These are phyloP conservation scores for Populus hybrid DNA, from an alignment of 441 rosid genomes.

Conservation along the genomic window DNA sequence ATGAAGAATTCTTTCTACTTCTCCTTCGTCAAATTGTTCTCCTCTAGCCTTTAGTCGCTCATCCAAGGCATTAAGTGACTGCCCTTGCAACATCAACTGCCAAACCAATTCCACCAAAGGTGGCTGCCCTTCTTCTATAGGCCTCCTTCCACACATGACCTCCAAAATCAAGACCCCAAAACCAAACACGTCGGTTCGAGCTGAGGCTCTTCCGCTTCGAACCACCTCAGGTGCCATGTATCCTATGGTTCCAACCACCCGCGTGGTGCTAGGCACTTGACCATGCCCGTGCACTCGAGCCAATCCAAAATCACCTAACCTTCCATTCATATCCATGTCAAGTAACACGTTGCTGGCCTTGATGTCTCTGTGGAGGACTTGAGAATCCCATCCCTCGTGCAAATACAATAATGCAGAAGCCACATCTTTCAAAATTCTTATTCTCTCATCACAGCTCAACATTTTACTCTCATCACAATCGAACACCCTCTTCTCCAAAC, in stretches of 20 bases:
- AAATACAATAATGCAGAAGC: slow-evolving; percentile 61
- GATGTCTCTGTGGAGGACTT: slow-evolving; percentile 67
- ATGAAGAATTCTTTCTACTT: slow-evolving; percentile 51
- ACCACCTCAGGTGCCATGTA: slow-evolving; percentile 74
- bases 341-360: slow-evolving; percentile 27
- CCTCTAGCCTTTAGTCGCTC: slow-evolving; percentile 29
- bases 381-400: slow-evolving; percentile 78
- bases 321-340: slow-evolving; percentile 66
- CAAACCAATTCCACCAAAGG: slow-evolving; percentile 52
- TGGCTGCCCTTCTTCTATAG: slow-evolving; percentile 48
- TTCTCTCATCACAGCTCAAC: slow-evolving; percentile 47
- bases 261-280: slow-evolving; percentile 51
- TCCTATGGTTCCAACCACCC: slow-evolving; percentile 72
- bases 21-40: slow-evolving; percentile 36
- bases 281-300: slow-evolving; percentile 65
- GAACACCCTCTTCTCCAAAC: slow-evolving; percentile 54
- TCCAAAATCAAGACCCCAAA: slow-evolving; percentile 64
- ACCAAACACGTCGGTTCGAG: slow-evolving; percentile 61
- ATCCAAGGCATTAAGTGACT: slow-evolving; percentile 36
- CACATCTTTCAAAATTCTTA: slow-evolving; percentile 54
- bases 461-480: slow-evolving; percentile 33
- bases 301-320: slow-evolving; percentile 68
- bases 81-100: slow-evolving; percentile 48
- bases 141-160: slow-evolving; percentile 51
- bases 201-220: slow-evolving; percentile 54